Evolutionary conservation across 345 rosid species (phyloP).

Genomic region (Hibiscus syriacus): DNA sequence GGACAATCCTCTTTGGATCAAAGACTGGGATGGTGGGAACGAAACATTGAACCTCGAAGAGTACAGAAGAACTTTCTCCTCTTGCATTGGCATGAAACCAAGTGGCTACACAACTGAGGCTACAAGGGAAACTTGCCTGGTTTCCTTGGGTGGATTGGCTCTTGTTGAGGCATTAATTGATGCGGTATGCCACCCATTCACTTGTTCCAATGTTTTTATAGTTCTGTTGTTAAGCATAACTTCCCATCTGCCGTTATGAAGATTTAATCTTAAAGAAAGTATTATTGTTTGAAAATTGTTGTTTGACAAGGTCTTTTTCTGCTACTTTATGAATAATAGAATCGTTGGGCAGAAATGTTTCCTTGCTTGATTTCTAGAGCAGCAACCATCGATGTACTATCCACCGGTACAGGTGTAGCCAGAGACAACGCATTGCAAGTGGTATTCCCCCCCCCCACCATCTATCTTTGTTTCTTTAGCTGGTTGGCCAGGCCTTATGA

Average conservation of each 20-base stretch:
- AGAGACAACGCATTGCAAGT: slow-evolving; percentile 37
- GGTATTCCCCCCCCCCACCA: slow-evolving; percentile 40
- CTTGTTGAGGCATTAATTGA: slow-evolving; percentile 66
- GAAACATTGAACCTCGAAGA: slow-evolving; percentile 45
- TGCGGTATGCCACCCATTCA: slow-evolving; percentile 33
- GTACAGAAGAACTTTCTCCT: slow-evolving; percentile 37
- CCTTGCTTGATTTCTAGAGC: slow-evolving; percentile 42
- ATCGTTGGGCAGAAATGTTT: slow-evolving; percentile 60
- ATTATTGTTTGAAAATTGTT: not conserved
- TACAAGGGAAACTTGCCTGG: slow-evolving; percentile 48
- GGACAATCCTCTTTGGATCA: slow-evolving; percentile 45
- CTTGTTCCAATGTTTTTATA: not conserved
- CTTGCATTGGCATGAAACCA: slow-evolving; percentile 29
- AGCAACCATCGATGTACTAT: slow-evolving; percentile 18
- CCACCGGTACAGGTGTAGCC: slow-evolving; percentile 36
- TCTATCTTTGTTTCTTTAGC: not conserved
- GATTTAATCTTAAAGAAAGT: not conserved
- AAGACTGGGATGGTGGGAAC: slow-evolving; percentile 31
- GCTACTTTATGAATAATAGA: slow-evolving; percentile 32
- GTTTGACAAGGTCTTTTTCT: not conserved
- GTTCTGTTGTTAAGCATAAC: not conserved
- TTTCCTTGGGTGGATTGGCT: slow-evolving; percentile 43
- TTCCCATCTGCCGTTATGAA: not conserved
- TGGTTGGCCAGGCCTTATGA: slow-evolving; percentile 2
- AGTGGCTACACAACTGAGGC: slow-evolving; percentile 35